Conservation (phyloP, 2,329 filamentous ascomycete species). For the Claviceps pazoutovae region DNA sequence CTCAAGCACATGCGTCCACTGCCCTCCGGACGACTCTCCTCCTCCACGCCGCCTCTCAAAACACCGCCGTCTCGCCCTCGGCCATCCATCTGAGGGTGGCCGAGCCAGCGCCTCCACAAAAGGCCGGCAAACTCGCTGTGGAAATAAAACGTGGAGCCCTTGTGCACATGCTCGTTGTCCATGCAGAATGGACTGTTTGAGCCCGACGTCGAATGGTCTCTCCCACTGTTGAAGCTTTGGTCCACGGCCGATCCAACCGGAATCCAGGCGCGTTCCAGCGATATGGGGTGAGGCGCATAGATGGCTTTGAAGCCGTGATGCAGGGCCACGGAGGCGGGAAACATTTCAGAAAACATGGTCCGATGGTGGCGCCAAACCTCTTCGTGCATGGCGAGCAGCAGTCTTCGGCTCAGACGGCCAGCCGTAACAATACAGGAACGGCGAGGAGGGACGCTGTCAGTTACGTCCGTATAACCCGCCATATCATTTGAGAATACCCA, state of each 20-base stretch:
- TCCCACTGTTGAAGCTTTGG: constrained; percentile 63
- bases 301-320: constrained; percentile 69
- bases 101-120: constrained; percentile 70
- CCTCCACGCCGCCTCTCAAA: constrained; percentile 36
- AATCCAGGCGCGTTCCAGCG: constrained; percentile 61
- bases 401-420: constrained; percentile 49
- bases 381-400: constrained; percentile 60
- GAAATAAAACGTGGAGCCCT: constrained; percentile 75
- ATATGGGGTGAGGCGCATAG: constrained; percentile 71
- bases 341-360: constrained; percentile 72
- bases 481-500: constrained; percentile 61
- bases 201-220: constrained; percentile 51
- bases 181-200: constrained; percentile 52
- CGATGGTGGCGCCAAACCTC: constrained; percentile 54
- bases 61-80: constrained; percentile 36
- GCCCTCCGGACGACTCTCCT: constrained; percentile 29
- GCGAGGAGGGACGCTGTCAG: constrained; percentile 32
- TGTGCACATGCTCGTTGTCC: constrained; percentile 69
- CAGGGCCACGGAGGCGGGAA: constrained; percentile 53
- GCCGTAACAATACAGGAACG: constrained; percentile 61
- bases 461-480: constrained; percentile 51
- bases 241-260: constrained; percentile 50
- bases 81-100: constrained; percentile 39
- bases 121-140: constrained; percentile 62
- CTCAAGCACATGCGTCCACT: constrained; percentile 63